Evolutionary conservation across 345 rosid species (phyloP).

Genomic region (Corchorus capsularis): DNA sequence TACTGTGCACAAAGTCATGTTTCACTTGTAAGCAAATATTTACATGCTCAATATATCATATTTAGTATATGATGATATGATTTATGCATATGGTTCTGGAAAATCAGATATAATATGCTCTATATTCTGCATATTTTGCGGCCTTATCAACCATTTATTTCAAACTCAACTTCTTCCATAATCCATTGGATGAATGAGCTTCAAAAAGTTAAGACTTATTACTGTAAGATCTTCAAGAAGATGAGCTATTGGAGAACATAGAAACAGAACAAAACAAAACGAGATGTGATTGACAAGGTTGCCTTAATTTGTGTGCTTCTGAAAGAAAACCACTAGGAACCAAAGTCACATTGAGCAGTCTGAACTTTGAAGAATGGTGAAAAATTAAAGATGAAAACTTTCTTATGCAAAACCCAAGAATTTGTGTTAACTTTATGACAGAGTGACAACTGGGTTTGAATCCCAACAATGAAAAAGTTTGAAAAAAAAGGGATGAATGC

Average conservation of each 20-base stretch:
- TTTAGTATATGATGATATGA: no score
- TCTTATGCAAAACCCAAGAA: not conserved
- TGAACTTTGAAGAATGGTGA: not conserved
- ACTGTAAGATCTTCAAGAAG: no score
- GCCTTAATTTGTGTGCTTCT: conserved; percentile 2
- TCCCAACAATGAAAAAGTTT: not conserved
- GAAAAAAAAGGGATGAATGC: not conserved
- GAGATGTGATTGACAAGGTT: not conserved
- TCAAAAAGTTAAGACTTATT: no score
- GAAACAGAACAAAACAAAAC: not conserved
- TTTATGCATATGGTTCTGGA: conserved; percentile 7
- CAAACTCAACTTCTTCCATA: not conserved
- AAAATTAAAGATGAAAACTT: not conserved
- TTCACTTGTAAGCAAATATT: conserved; percentile 21
- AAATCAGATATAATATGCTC: not conserved
- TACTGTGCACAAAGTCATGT: not conserved
- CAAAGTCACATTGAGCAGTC: not conserved
- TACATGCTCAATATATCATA: not conserved
- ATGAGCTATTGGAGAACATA: not conserved
- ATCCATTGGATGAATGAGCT: not conserved
- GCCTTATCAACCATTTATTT: not conserved
- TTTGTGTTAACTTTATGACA: not conserved
- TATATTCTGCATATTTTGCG: not conserved
- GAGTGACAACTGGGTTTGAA: conserved; percentile 23
- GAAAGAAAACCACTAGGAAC: not conserved